phyloP scores from a whole-genome alignment of 441 rosid genomes.

The Arabidopsis lyrata region DNA sequence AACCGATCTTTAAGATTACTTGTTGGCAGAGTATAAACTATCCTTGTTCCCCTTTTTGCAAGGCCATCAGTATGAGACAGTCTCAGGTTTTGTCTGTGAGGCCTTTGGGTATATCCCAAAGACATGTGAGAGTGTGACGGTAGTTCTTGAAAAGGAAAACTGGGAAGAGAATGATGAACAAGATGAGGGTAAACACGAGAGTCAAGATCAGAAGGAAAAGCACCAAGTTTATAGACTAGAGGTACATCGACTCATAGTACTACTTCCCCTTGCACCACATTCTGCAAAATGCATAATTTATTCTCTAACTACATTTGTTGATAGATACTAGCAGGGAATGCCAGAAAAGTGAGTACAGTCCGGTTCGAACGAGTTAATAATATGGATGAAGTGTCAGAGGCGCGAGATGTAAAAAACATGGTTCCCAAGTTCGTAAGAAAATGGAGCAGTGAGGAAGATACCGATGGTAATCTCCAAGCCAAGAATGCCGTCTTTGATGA shows the following conservation, averaged over 20 bases:
- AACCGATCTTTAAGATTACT: neutral
- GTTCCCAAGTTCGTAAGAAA: slow-evolving; percentile 82
- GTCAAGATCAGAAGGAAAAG: slow-evolving; percentile 68
- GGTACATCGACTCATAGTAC: slow-evolving; percentile 51
- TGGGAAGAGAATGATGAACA: slow-evolving; percentile 68
- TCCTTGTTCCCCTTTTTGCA: slow-evolving; percentile 38
- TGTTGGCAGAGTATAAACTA: slow-evolving; percentile 8
- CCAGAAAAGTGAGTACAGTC: slow-evolving; percentile 92
- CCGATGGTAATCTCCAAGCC: slow-evolving; percentile 52
- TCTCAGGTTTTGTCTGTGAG: slow-evolving; percentile 93
- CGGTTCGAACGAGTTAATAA: slow-evolving; percentile 75
- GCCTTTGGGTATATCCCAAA: slow-evolving; percentile 97
- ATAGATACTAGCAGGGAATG: slow-evolving; percentile 95
- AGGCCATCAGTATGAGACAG: slow-evolving; percentile 98
- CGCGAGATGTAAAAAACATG: slow-evolving; percentile 70
- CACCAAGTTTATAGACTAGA: slow-evolving; percentile 80
- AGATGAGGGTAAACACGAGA: slow-evolving; percentile 66
- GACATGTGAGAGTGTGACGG: slow-evolving; percentile 87
- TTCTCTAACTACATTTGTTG: slow-evolving; percentile 13
- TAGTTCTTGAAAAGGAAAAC: slow-evolving; percentile 79
- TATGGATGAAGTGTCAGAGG: slow-evolving; percentile 57
- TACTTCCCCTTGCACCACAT: neutral
- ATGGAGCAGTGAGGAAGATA: slow-evolving; percentile 69
- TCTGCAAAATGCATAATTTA: neutral
- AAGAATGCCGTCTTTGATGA: slow-evolving; percentile 56